Base-by-base conservation (phyloP, 2,329 filamentous ascomycete genomes). In the Didymella arachidicola region DNA sequence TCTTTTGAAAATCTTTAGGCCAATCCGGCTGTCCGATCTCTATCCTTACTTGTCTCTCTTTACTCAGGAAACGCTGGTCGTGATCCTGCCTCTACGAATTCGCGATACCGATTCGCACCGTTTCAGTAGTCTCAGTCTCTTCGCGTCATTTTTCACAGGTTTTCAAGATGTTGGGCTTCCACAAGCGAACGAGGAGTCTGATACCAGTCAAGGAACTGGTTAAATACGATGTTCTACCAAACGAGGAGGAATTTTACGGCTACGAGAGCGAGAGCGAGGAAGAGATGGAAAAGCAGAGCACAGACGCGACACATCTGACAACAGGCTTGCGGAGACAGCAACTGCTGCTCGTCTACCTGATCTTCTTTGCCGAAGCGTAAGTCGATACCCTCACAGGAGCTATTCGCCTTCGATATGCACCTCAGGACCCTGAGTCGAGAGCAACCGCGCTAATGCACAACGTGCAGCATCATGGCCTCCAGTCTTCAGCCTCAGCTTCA, bases 311-410 rank as follows among this genome's bases (percentile, higher is more conserved):
- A 29, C 63, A 67, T 30, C 51, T 59, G 34, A 59, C 62, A 25
- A 57, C 63, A 53, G 12, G 7, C 19, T 22, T 65, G 38, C 64
- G 71, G 47, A 59, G 66, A 55, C 71, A 60, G 47, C 78, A 81
- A 60, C 58, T 81, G 63, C 71, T 69, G 52, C 71, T 82, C 61
- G 78, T 82, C 45, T 81, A 81, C 63, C 67, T 80, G 26, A 65
- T 82, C 26, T 80, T 81, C 56, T 72, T 82, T n/a, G 79, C 79
- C 7, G 80, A 82, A 71, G 79, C 80, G 72, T 78, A 72, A 48
- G 76, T 72, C 16, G 12, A 32, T 2, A 19, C 42, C 36, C 16
- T 43, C 44, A 19, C 29, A 19, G 5, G 30, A 53, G 32, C 45
- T 50, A 29, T 54, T 36, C 30, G 47, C 46, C 19, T 29, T 30